Base-by-base conservation (phyloP, 1,284 basidiomycete genomes). In the Amylostereum areolatum region DNA sequence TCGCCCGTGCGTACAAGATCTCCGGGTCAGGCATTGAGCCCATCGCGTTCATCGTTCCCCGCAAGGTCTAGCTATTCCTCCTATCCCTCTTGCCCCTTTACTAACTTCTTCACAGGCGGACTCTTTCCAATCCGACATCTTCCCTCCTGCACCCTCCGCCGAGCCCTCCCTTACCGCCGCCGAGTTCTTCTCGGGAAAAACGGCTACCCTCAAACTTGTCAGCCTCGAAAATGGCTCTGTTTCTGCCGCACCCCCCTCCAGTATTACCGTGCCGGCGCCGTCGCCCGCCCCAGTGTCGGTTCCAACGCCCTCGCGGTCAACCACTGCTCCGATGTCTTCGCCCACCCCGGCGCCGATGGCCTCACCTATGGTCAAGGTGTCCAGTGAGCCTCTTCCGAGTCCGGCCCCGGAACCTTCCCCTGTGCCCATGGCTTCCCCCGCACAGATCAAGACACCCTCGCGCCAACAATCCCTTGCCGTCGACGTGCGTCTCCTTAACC, bases 1-100 rank as follows among this genome's bases (percentile, higher is more conserved):
- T 98, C 58, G 95, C 93, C 1, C 81, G 93, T 40, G 93, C 90
- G 0, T 97, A 92, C 81, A 99, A 99, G 70, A 79, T 97, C 29
- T 78, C 85, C 3, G 83, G 78, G 1, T 72, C 72, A 25, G 73
- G 76, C 32, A 81, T 97, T 52, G 93, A 97, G 64, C 90, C 94
- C 2, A 88, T 98, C 59, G 84, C 84, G 1, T 98, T 97, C 71
- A 88, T 94, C 59, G 93, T 97, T 18, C 96, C 95, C 9, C 82
- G 95, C 57, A 94, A 89, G 68, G 89, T 86, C 34, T 35, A n/a
- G 27, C 53, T 50, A 71, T 47, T 33, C 18, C 44, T 32, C 50
- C 27, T 2, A 5, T 39, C 35, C 24, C 4, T 12, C 27, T 18
- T 46, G 27, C 2, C 32, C 12, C 39, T 39, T 28, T 18, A 40